Percentiles rank a stretch among this genome's conserved stretches.
phyloP scores from a whole-genome alignment of 495 filamentous ascomycete genomes.

The Aspergillus saccharolyticus region DNA sequence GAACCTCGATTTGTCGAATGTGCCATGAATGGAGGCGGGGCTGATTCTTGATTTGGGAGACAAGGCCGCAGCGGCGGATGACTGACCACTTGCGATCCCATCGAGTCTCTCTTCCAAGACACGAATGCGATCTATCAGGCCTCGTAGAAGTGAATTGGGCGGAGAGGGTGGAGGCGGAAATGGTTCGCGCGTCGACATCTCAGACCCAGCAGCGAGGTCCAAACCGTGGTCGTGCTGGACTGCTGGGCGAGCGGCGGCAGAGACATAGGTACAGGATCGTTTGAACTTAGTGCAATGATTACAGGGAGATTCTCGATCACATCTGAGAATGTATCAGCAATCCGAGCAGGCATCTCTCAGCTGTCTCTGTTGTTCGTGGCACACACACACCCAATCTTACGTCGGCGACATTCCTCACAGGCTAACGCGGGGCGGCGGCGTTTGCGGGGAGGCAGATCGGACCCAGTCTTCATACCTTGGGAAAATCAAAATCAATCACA shows the following conservation, averaged over 20 bases:
- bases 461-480: too few relatives aligned
- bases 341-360: not conserved
- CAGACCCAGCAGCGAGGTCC: not conserved
- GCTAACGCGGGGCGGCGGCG: constrained; percentile 18
- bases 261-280: constrained; percentile 32
- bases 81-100: not conserved
- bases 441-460: constrained; percentile 8
- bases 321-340: not conserved
- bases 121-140: not conserved
- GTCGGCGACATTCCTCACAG: constrained; percentile 20
- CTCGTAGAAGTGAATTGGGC: not conserved
- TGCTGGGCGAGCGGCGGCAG: not conserved
- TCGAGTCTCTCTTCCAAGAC: constrained; percentile 2
- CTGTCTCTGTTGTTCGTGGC: too few relatives aligned
- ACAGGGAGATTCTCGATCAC: constrained; percentile 19
- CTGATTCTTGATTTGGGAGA: not conserved
- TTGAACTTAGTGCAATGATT: constrained; percentile 11
- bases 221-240: not conserved
- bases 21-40: not conserved
- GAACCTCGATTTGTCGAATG: constrained; percentile 6
- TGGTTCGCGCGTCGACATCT: not conserved
- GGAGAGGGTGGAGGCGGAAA: not conserved
- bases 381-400: constrained; percentile 17
- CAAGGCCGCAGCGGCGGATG: not conserved
- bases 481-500: too few relatives aligned